A percentile compares a stretch with the other conserved stretches of the same genome.
Conservation (phyloP, 345 rosid genomes). For the Acer campestre region DNA sequence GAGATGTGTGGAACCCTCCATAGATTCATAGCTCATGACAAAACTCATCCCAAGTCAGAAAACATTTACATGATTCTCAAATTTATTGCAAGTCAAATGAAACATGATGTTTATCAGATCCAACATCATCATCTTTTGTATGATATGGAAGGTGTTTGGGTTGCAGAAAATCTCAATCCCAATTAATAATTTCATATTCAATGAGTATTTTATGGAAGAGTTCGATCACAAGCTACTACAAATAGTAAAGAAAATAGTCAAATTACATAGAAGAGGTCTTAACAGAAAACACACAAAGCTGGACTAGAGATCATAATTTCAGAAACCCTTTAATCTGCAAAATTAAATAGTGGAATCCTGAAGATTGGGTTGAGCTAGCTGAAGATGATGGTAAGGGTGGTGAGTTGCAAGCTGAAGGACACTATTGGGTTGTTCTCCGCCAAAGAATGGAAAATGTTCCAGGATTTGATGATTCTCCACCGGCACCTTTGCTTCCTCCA, state of each 20-base stretch:
- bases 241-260: background rate
- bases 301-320: background rate
- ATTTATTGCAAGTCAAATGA: constrained; percentile 45
- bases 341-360: constrained; percentile 30
- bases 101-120: constrained; percentile 28
- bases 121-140: no score
- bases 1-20: constrained; percentile 52
- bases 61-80: constrained; percentile 46
- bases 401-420: constrained; percentile 74
- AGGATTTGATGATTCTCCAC: constrained; percentile 51
- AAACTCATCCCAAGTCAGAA: constrained; percentile 43
- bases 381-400: constrained; percentile 63
- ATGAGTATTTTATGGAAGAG: no score
- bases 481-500: constrained; percentile 47
- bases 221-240: no score
- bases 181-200: no score
- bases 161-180: no score
- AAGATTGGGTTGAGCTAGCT: constrained; percentile 74
- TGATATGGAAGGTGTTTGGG: no score
- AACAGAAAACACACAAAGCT: background rate
- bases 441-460: constrained; percentile 59
- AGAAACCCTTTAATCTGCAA: background rate
- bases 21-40: constrained; percentile 72
- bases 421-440: constrained; percentile 58
- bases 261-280: background rate